Evolutionary conservation across 78 protist species (phyloP).

Genomic region (Dictyostelium capitatum): DNA sequence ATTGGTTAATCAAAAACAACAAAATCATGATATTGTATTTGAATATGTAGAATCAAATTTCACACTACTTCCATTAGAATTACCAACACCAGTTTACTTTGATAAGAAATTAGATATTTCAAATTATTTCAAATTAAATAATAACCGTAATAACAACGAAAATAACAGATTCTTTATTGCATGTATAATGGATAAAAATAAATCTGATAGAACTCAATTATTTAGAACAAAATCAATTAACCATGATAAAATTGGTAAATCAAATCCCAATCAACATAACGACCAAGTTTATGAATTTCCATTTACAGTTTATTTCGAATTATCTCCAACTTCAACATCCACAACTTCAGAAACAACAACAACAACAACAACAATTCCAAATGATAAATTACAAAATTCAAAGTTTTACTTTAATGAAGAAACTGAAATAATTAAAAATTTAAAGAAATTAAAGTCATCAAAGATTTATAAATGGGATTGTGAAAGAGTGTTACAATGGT

Average conservation of each 20-base stretch:
- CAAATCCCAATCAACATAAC: neutral
- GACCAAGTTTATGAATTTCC: neutral
- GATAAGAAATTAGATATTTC: neutral
- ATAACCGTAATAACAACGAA: neutral
- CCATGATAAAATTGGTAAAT: neutral
- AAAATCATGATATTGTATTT: neutral
- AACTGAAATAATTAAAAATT: neutral
- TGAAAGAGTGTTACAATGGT: slow-evolving; percentile 8
- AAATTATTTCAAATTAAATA: neutral
- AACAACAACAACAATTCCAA: too few relatives aligned
- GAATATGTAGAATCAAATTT: neutral
- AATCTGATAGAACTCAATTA: neutral
- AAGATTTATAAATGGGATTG: neutral
- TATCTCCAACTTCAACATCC: neutral
- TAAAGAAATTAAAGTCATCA: neutral
- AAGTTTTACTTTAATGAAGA: neutral
- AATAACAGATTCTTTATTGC: neutral
- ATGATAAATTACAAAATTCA: too few relatives aligned
- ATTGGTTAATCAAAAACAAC: neutral
- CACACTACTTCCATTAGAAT: neutral
- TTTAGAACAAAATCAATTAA: neutral
- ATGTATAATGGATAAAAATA: neutral
- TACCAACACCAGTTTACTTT: neutral
- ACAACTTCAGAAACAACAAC: neutral
- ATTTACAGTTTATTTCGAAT: neutral